A percentile compares a stretch with the other conserved stretches of the same genome.
These are phyloP conservation scores for Tolypocladium ovalisporum DNA, from an alignment of 2,329 filamentous ascomycete species.

Conservation along the genomic window DNA sequence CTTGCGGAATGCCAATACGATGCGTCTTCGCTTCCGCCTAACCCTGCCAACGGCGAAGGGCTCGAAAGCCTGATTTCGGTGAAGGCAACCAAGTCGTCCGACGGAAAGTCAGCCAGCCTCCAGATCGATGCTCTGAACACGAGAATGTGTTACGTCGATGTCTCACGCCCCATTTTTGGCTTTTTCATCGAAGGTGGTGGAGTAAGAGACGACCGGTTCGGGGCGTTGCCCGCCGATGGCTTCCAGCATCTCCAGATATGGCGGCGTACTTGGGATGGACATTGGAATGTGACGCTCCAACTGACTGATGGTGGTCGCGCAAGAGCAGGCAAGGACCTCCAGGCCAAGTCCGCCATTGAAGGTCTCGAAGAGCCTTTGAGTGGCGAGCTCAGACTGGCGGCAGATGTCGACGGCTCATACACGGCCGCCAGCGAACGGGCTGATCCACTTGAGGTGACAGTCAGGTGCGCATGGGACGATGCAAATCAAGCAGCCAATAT, in stretches of 20 bases:
- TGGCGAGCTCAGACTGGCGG: conserved; percentile 8
- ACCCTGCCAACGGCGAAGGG: conserved; percentile 41
- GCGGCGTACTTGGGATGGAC: conserved; percentile 67
- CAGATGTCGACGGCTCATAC: not conserved
- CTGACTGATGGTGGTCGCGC: conserved; percentile 8
- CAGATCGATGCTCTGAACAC: conserved; percentile 63
- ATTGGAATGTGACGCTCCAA: conserved; percentile 52
- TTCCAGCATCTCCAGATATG: conserved; percentile 65
- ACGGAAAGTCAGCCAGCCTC: conserved; percentile 45
- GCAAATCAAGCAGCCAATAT: conserved; percentile 61
- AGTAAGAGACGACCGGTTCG: conserved; percentile 52
- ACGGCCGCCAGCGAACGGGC: not conserved
- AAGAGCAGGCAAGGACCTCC: not conserved
- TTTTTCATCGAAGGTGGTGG: conserved; percentile 53
- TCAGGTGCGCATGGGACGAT: conserved; percentile 83
- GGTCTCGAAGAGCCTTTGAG: not conserved
- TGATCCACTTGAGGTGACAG: conserved; percentile 44
- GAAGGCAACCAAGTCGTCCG: conserved; percentile 20
- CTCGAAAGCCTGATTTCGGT: conserved; percentile 51
- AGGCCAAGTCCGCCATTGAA: not conserved
- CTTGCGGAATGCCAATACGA: conserved; percentile 61
- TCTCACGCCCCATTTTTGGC: conserved; percentile 54
- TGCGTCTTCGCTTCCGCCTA: conserved; percentile 48
- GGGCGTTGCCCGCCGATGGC: conserved; percentile 50
- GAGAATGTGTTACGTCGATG: conserved; percentile 63